Base-by-base conservation (phyloP, 495 filamentous ascomycete genomes). In the Aspergillus olivimuriae region DNA sequence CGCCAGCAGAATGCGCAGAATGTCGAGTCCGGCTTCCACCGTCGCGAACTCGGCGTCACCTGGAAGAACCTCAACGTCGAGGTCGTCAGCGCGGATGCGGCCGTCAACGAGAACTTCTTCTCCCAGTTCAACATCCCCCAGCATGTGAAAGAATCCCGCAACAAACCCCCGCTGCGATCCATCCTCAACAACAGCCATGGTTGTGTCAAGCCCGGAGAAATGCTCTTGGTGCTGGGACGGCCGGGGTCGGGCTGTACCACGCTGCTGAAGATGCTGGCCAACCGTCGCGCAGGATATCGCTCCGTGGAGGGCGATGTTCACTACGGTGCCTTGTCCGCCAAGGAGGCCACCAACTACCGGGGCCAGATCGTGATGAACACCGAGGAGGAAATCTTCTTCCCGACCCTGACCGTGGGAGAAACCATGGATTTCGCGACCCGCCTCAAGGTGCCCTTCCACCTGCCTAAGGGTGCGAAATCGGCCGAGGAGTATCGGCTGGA, bases 331-430 rank as follows among this genome's bases (percentile, higher is more conserved):
- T 24, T 57, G 34, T 34, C 44, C 0, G 4, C 73, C 3, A 53
- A 75, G 5, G 77, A 83, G 53, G 75, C 71, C 18, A 67, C 73
- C 36, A 60, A 69, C 14, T 87, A 84, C 55, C 73, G 80, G 4
- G 82, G 83, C 28, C 83, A 91, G 55, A 82, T 87, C 34, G 81
- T 82, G 40, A 86, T 86, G 61, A 71, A 71, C 39, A 68, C 73
- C 3, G 84, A 89, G 52, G 83, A 89, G 24, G 86, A 89, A 48
- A 56, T 78, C 14, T 85, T 88, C 51, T 80, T 87, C 48, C 81
- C 86, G 1, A 68, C 68, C 3, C 57, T 91, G 34, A 88, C 80
- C 0, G 84, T 89, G 1, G 78, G 68, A 58, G 67, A 87, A 44
- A 89, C 86, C 0, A 73, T 89, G 49, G 75, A 77, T 16, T 90